These are phyloP conservation scores for Lactarius vividus DNA, from an alignment of 768 basidiomycete species.

Conservation along the genomic window DNA sequence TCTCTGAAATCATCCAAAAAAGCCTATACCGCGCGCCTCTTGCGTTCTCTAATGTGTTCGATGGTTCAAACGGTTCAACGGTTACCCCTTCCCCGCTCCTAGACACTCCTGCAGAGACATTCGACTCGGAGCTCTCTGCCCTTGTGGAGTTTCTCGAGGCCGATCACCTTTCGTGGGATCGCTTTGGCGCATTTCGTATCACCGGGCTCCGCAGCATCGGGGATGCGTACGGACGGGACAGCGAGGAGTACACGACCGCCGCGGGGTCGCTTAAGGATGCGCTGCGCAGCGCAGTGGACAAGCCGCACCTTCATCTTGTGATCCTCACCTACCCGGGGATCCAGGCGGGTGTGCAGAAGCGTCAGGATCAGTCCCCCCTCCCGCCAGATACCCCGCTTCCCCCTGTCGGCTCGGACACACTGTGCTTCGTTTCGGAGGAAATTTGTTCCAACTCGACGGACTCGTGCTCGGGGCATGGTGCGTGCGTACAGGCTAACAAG, in stretches of 20 bases:
- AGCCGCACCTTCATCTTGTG: slow-evolving; percentile 46
- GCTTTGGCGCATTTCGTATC: slow-evolving; percentile 65
- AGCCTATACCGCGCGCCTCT: slow-evolving; percentile 58
- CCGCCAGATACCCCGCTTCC: slow-evolving; percentile 47
- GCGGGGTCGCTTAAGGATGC: slow-evolving; percentile 46
- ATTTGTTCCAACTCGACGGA: slow-evolving; percentile 61
- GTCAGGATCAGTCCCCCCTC: slow-evolving; percentile 41
- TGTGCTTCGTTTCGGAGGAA: slow-evolving; percentile 56
- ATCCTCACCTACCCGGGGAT: slow-evolving; percentile 47
- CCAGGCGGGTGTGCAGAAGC: slow-evolving; percentile 33
- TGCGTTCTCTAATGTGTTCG: slow-evolving; percentile 53
- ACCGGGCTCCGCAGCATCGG: slow-evolving; percentile 50
- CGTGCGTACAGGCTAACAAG: slow-evolving; percentile 59
- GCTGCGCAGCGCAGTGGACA: slow-evolving; percentile 43
- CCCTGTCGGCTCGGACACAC: slow-evolving; percentile 57
- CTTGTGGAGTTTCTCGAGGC: slow-evolving; percentile 53
- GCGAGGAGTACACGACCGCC: slow-evolving; percentile 54
- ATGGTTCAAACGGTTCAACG: slow-evolving; percentile 34
- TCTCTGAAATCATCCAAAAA: slow-evolving; percentile 54
- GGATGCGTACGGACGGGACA: slow-evolving; percentile 44
- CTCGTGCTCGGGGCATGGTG: slow-evolving; percentile 66
- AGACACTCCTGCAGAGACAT: slow-evolving; percentile 42
- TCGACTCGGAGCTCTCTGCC: slow-evolving; percentile 44
- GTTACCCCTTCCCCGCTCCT: slow-evolving; percentile 36
- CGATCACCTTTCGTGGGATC: slow-evolving; percentile 39